Evolutionary conservation across 1,284 basidiomycete genomes (phyloP).

Genomic region (Trametes versicolor): DNA sequence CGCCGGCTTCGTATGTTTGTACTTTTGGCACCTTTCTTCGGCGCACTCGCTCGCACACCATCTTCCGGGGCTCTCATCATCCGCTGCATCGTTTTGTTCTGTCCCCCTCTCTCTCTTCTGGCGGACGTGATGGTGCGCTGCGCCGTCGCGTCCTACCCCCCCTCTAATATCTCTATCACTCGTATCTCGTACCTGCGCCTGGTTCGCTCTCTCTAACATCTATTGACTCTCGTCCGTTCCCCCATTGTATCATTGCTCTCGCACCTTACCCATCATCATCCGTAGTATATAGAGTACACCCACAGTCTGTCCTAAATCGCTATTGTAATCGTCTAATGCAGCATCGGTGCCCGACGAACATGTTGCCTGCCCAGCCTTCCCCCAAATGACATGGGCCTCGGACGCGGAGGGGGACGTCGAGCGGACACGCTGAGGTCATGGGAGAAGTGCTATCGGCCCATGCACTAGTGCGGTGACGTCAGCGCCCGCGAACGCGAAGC

Average conservation of each 20-base stretch:
- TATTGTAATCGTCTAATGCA: constrained; percentile 34
- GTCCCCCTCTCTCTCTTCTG: background rate
- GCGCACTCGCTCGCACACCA: constrained; percentile 3
- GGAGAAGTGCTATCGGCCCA: constrained; percentile 4
- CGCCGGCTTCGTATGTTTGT: constrained; percentile 21
- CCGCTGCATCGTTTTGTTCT: constrained; percentile 13
- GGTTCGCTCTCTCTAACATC: constrained; percentile 20
- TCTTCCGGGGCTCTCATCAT: constrained; percentile 16
- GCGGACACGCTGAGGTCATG: constrained; percentile 14
- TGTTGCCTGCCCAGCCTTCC: background rate
- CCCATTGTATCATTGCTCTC: constrained; percentile 31
- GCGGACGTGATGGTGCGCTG: constrained; percentile 20
- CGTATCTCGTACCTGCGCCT: constrained; percentile 12
- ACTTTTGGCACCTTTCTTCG: constrained; percentile 9
- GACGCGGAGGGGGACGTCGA: background rate
- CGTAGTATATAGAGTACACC: constrained; percentile 36
- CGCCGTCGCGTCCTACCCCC: constrained; percentile 12
- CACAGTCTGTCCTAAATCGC: constrained; percentile 27
- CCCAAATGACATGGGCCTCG: too few relatives aligned
- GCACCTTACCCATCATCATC: constrained; percentile 33
- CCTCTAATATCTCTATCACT: constrained; percentile 7
- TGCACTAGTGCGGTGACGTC: constrained; percentile 9
- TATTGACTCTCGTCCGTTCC: constrained; percentile 20
- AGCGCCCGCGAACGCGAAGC: constrained; percentile 4
- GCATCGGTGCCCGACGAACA: constrained; percentile 21